Evolutionary conservation across 1,284 basidiomycete genomes (phyloP), one percentile per base, ranked within the genome.

Genomic region (Ustilago loliicola): DNA sequence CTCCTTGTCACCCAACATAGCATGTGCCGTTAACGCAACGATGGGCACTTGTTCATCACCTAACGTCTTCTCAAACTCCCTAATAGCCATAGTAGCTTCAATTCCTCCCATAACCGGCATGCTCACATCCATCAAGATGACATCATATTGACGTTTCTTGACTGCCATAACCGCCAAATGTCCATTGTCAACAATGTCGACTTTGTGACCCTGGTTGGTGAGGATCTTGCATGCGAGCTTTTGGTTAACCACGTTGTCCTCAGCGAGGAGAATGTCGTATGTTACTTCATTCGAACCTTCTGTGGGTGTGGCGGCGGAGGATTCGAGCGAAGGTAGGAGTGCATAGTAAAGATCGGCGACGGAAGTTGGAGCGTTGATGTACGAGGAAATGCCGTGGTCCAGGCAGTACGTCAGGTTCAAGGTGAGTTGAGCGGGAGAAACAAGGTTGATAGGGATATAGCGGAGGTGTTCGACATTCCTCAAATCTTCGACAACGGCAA

Each of bases 211-310:
- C 61, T 96, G 96, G 85, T 95, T 96, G 88, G 98, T 95, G 38
- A 99, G 89, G 78, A 99, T 94, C 89, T 98, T 98, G 80, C 97
- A 93, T 0, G 97, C 97, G 7, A 99, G 88, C 86, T 95, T 94
- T 89, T 99, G 96, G 88, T 99, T 99, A 73, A 99, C 96, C 78
- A 96, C 88, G 84, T 99, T 99, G 87, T 99, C 97, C 87, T 99
- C 96, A 0, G 96, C 96, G 8, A 99, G 90, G n/a, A 99, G 89
- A 75, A 98, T 96, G 86, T 94, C 94, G 87, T 94, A 95, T 7
- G 92, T 90, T 21, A 94, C 90, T 80, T 98, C 94, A 86, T 93
- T 80, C 91, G 92, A 63, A 89, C 91, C 54, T 91, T 91, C 73
- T 90, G 87, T 93, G 0, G 94, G 93, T 73, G 92, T 93, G 58